phyloP scores from a whole-genome alignment of 306 rosid genomes.

The Acacia confusa region DNA sequence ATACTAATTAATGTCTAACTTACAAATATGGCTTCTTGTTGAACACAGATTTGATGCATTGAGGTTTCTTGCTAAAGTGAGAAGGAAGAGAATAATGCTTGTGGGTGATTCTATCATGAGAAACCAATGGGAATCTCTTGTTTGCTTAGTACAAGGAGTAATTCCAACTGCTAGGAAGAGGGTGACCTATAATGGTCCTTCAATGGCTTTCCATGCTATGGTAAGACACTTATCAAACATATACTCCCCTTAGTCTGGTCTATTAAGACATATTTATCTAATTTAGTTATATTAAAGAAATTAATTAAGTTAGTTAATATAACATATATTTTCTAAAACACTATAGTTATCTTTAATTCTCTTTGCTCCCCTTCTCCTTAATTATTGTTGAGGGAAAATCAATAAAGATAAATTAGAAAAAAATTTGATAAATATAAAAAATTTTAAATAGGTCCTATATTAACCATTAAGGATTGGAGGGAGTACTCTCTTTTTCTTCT shows the following conservation, averaged over 20 bases:
- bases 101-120: constrained; percentile 98
- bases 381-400: no score
- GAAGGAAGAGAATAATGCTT: constrained; percentile 83
- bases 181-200: constrained; percentile 76
- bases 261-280: no score
- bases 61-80: constrained; percentile 80
- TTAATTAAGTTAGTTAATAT: no score
- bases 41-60: constrained; percentile 82
- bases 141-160: constrained; percentile 90
- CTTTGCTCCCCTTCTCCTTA: accelerated
- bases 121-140: constrained; percentile 98
- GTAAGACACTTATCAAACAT: constrained; percentile 36
- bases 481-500: constrained; percentile 9
- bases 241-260: no score
- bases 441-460: no score
- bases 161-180: constrained; percentile 70
- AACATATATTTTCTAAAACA: no score
- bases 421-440: no score
- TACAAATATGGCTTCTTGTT: constrained; percentile 23
- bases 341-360: no score
- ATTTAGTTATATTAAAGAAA: no score
- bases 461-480: no score
- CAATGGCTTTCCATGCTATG: constrained; percentile 93
- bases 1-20: constrained; percentile 7
- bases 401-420: no score